phyloP scores from a whole-genome alignment of 768 basidiomycete genomes.

The Mycena indigotica region DNA sequence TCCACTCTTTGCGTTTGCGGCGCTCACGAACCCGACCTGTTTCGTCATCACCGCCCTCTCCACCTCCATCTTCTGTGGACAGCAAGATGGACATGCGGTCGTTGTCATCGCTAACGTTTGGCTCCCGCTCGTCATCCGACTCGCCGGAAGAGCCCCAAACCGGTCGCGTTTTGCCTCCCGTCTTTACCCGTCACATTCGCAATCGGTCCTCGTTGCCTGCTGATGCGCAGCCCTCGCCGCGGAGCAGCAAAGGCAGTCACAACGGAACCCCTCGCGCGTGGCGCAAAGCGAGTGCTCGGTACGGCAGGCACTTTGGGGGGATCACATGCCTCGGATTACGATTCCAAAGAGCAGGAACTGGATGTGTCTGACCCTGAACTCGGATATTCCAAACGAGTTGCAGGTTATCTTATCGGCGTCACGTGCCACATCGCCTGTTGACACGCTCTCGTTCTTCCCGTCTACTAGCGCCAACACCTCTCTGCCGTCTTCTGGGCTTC shows the following conservation, averaged over 20 bases:
- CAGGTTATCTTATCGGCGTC: slow-evolving; percentile 56
- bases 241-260: slow-evolving; percentile 25
- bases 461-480: slow-evolving; percentile 11
- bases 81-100: slow-evolving; percentile 31
- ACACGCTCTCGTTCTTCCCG: slow-evolving; percentile 39
- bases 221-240: slow-evolving; percentile 22
- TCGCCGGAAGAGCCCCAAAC: slow-evolving; percentile 13
- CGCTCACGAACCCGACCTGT: slow-evolving; percentile 19
- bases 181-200: slow-evolving; percentile 38
- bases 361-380: slow-evolving; percentile 68
- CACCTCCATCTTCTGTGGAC: slow-evolving; percentile 30
- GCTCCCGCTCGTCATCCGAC: slow-evolving; percentile 32
- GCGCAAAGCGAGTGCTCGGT: slow-evolving; percentile 59
- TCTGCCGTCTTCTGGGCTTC: slow-evolving; percentile 44
- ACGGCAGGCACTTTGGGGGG: slow-evolving; percentile 71
- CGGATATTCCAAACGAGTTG: slow-evolving; percentile 81
- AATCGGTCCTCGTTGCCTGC: slow-evolving; percentile 30
- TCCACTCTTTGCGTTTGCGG: slow-evolving; percentile 50
- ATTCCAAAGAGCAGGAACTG: slow-evolving; percentile 44
- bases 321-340: slow-evolving; percentile 49
- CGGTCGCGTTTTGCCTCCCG: slow-evolving; percentile 28
- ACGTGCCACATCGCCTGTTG: slow-evolving; percentile 37
- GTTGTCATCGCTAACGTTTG: slow-evolving; percentile 44
- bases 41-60: slow-evolving; percentile 21
- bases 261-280: slow-evolving; percentile 45